Percentiles rank a stretch among this genome's conserved stretches.
Conservation (phyloP, 192 early-diverging fungal genomes). For the Rhizophagus prolifer region DNA sequence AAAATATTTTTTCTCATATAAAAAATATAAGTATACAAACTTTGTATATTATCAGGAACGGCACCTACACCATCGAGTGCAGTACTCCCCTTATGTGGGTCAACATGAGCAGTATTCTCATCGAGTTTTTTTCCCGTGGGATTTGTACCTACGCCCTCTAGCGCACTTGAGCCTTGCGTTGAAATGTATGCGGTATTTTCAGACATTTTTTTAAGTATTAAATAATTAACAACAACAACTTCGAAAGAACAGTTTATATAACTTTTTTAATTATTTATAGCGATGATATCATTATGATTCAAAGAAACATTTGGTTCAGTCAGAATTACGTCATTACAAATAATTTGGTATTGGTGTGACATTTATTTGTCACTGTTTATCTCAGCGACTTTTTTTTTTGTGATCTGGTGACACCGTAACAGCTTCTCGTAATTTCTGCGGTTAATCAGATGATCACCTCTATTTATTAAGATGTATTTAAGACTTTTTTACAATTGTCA, state of each 20-base stretch:
- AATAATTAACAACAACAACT: not conserved
- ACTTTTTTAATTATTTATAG: not conserved
- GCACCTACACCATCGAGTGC: not conserved
- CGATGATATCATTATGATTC: too few relatives aligned
- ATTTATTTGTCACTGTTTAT: too few relatives aligned
- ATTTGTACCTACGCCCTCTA: not conserved
- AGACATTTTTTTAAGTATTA: not conserved
- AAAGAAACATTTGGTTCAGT: too few relatives aligned
- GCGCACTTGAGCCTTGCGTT: too few relatives aligned
- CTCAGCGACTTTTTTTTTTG: too few relatives aligned
- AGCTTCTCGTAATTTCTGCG: too few relatives aligned
- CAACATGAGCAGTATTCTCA: not conserved
- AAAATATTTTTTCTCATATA: not conserved
- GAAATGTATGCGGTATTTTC: too few relatives aligned
- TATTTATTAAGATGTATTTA: too few relatives aligned
- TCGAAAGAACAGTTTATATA: not conserved
- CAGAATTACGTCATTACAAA: too few relatives aligned
- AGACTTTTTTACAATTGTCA: too few relatives aligned
- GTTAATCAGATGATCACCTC: not conserved
- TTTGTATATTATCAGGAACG: not conserved
- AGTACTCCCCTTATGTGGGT: not conserved
- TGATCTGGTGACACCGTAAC: too few relatives aligned
- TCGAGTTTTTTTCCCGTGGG: not conserved
- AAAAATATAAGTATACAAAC: not conserved
- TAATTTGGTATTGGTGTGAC: too few relatives aligned